Evolutionary conservation across 2,329 filamentous ascomycete species (phyloP), one percentile per base, ranked within the genome.

Genomic region (Dactylellina parvicollis): DNA sequence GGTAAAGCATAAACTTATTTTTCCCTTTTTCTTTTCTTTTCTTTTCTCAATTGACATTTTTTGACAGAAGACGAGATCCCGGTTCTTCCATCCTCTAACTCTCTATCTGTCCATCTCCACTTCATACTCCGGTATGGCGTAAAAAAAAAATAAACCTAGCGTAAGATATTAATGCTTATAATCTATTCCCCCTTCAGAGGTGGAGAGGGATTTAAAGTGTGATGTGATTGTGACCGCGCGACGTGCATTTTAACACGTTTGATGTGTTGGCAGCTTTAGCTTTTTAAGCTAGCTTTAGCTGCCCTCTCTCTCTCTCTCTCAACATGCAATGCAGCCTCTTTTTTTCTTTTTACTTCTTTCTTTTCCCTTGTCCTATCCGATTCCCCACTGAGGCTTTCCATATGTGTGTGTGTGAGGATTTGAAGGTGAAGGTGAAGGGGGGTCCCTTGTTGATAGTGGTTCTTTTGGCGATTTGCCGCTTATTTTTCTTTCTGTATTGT

Each of bases 181-280:
- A 32, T 32, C 7, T 9, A 10, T 9, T 18, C n/a, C 22, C 34
- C 9, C 7, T 18, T 26, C 22, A 12, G 14, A 16, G 30, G 12
- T 36, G 49, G 44, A 49, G n/a, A n/a, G 44, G 44, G 32, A 36
- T 54, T 54, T 54, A 55, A 46, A 20, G 50, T 66, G 61, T 66
- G 61, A 66, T 66, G 61, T 66, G 61, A 66, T 56, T 38, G 61
- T 66, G 61, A 54, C 50, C 22, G 26, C n/a, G n/a, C n/a, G 50
- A 34, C 61, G 61, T 66, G 61, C 61, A 66, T 66, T 57, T 50
- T 54, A 50, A 61, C 44, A 54, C 47, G 28, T 36, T 60, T 66
- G 61, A 66, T 66, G 61, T 66, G 61, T 66, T 66, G 61, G 61
- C 61, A 66, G 34, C 47, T 62, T n/a, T n/a, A n/a, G n/a, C n/a